A percentile compares a stretch with the other conserved stretches of the same genome.
Evolutionary conservation across 2,329 filamentous ascomycete genomes (phyloP).

Genomic region (Parastagonospora avenae): DNA sequence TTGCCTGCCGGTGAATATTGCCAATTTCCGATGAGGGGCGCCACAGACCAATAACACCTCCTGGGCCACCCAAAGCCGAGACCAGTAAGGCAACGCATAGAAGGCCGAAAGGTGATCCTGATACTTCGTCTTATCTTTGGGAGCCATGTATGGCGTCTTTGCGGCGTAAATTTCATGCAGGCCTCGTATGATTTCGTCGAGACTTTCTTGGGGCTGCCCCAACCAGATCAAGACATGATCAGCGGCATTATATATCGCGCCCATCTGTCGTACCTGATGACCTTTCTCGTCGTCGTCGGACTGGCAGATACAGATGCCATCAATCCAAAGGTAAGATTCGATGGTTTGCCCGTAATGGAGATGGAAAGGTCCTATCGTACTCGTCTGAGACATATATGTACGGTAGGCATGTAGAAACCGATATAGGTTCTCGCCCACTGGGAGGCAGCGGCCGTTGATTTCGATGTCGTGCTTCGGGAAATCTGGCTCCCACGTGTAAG

Average conservation of each 20-base stretch:
- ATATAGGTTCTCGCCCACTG: not conserved
- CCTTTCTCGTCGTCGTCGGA: not conserved
- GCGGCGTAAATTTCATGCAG: too few species aligned
- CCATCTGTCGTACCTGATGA: not conserved
- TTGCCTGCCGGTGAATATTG: not conserved
- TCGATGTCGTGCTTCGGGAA: not conserved
- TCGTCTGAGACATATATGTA: too few species aligned
- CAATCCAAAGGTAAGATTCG: not conserved
- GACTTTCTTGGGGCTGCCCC: not conserved
- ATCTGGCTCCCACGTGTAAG: not conserved
- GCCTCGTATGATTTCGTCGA: too few species aligned
- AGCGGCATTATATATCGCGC: not conserved
- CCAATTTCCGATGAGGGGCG: not conserved
- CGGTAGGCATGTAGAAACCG: not conserved
- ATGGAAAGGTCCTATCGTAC: too few species aligned
- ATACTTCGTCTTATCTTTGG: not conserved
- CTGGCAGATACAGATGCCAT: not conserved
- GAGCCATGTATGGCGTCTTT: not conserved
- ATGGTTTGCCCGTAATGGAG: not conserved
- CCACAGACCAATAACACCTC: not conserved
- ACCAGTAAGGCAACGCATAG: not conserved
- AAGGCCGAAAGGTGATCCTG: not conserved
- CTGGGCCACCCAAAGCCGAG: not conserved
- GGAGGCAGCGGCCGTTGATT: not conserved
- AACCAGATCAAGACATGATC: not conserved